Evolutionary conservation across 345 rosid genomes (phyloP).

Genomic region (Citrus mangshanensis): DNA sequence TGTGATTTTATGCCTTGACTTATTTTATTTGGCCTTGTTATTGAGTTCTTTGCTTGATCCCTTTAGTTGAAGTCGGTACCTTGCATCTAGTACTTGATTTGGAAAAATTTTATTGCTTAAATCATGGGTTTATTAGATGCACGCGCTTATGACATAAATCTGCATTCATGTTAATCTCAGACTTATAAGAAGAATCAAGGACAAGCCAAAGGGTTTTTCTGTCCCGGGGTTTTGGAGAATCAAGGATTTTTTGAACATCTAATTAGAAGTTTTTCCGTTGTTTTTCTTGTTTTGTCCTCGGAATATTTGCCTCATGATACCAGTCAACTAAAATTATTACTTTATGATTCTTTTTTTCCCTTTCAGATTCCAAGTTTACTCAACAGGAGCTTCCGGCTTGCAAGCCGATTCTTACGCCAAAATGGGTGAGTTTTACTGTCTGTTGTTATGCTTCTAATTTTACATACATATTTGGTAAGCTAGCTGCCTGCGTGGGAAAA

Average conservation of each 20-base stretch:
- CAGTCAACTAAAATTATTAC: not conserved
- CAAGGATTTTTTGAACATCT: not conserved
- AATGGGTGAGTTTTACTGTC: constrained; percentile 60
- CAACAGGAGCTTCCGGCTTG: constrained; percentile 99
- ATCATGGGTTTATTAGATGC: not conserved
- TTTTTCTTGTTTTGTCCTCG: not conserved
- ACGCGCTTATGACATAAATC: not conserved
- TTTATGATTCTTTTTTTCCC: constrained; percentile 1
- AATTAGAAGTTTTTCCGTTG: not conserved
- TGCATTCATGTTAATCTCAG: not conserved
- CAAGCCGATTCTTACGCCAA: constrained; percentile 94
- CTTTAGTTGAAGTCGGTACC: not conserved
- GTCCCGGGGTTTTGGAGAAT: not conserved
- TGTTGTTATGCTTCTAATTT: not conserved
- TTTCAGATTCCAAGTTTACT: constrained; percentile 86
- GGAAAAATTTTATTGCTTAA: not conserved
- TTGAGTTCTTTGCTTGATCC: not conserved
- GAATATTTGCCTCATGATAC: not conserved
- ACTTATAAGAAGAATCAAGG: not conserved
- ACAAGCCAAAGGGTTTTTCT: not conserved
- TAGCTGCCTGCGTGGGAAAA: not conserved
- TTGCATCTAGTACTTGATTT: not conserved
- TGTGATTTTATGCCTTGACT: not conserved
- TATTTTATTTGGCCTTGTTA: not conserved
- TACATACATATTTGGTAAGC: not conserved